A percentile compares a stretch with the other conserved stretches of the same genome.
These are phyloP conservation scores for Lepidium sativum DNA, from an alignment of 345 rosid species.

Conservation along the genomic window DNA sequence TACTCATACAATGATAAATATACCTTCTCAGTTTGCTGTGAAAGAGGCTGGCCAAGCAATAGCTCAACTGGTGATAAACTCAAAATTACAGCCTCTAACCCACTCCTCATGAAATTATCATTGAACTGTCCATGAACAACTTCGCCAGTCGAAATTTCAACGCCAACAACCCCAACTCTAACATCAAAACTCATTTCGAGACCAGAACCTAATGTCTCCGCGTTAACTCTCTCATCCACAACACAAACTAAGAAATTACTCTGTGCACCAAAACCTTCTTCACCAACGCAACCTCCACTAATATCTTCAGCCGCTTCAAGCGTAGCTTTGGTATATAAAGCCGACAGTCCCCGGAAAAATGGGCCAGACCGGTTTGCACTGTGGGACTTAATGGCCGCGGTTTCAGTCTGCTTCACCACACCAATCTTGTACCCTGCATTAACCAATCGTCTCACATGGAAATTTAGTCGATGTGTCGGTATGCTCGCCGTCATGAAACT, in stretches of 20 bases:
- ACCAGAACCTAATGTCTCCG: constrained; percentile 15
- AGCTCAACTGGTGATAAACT: constrained; percentile 86
- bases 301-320: constrained; percentile 84
- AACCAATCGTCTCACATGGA: constrained; percentile 80
- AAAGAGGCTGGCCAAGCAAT: constrained; percentile 63
- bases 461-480: constrained; percentile 80
- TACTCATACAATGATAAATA: neutral
- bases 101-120: constrained; percentile 69
- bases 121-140: constrained; percentile 72
- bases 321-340: constrained; percentile 81
- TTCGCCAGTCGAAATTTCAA: constrained; percentile 89
- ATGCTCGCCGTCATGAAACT: constrained; percentile 82
- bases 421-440: constrained; percentile 85
- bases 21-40: constrained; percentile 83
- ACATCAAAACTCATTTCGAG: constrained; percentile 37
- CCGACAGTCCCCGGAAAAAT: constrained; percentile 72
- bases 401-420: constrained; percentile 95
- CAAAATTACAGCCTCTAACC: constrained; percentile 70
- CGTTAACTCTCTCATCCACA: constrained; percentile 43
- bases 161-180: constrained; percentile 70
- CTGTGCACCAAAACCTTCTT: constrained; percentile 58
- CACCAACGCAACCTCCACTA: constrained; percentile 38
- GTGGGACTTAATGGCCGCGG: constrained; percentile 84
- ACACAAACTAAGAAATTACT: constrained; percentile 74
- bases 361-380: constrained; percentile 58